A percentile compares a stretch with the other conserved stretches of the same genome.
Conservation (phyloP, 345 rosid genomes). For the Viola odorata region DNA sequence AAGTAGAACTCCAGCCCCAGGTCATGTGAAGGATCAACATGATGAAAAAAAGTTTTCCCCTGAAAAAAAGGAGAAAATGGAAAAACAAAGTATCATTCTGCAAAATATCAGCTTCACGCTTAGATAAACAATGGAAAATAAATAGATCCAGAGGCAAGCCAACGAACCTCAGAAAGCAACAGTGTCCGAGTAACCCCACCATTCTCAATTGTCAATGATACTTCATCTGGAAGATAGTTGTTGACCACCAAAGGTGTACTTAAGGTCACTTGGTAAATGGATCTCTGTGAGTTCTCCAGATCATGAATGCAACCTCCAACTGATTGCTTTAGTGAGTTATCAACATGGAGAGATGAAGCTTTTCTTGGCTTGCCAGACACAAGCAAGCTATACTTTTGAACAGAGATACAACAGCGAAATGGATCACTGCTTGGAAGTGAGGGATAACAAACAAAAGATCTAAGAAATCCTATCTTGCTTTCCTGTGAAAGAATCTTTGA, state of each 20-base stretch:
- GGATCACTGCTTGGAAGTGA: conserved; percentile 85
- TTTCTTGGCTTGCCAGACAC: conserved; percentile 36
- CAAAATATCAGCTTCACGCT: neutral
- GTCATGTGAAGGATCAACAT: conserved; percentile 85
- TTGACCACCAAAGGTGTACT: conserved; percentile 66
- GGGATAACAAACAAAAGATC: conserved; percentile 90
- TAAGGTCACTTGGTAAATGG: conserved; percentile 62
- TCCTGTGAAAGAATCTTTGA: conserved; percentile 70
- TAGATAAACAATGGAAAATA: no score
- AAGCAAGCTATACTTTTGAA: conserved; percentile 49
- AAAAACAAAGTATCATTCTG: conserved; percentile 12
- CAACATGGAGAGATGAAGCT: conserved; percentile 17
- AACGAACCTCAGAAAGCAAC: conserved; percentile 73
- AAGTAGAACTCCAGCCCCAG: conserved; percentile 56
- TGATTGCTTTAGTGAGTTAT: conserved; percentile 26
- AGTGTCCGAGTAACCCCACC: conserved; percentile 57
- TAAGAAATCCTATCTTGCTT: conserved; percentile 66
- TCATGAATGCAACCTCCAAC: conserved; percentile 31
- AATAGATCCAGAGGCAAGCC: no score
- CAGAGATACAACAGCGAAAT: conserved; percentile 82
- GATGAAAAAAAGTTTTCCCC: conserved; percentile 73
- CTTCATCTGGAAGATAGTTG: conserved; percentile 69
- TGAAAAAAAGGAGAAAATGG: conserved; percentile 25
- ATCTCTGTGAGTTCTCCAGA: conserved; percentile 33
- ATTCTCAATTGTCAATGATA: conserved; percentile 63